phyloP scores from a whole-genome alignment of 202 grass and related monocot species.

The Panicum virgatum region DNA sequence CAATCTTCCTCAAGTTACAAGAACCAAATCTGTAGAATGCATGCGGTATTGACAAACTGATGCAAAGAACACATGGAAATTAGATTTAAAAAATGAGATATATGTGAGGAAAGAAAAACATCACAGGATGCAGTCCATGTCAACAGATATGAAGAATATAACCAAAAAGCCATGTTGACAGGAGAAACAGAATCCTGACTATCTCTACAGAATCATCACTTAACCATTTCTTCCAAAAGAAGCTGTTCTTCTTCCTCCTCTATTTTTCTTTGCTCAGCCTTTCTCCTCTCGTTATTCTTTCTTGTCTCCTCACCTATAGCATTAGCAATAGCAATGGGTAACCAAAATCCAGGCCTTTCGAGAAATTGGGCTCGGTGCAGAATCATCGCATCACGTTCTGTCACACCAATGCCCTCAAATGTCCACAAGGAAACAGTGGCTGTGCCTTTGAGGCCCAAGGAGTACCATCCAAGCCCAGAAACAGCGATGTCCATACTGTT shows the following conservation, averaged over 20 bases:
- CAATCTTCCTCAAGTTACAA: not conserved
- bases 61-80: slow-evolving; percentile 4
- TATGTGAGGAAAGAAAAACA: not conserved
- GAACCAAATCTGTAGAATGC: not conserved
- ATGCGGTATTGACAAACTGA: not conserved
- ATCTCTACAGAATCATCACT: slow-evolving; percentile 4
- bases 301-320: slow-evolving; percentile 73
- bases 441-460: slow-evolving; percentile 80
- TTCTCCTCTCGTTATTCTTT: slow-evolving; percentile 58
- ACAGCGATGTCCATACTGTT: slow-evolving; percentile 74
- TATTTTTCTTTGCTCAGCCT: slow-evolving; percentile 42
- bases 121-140: not conserved
- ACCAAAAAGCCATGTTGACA: not conserved
- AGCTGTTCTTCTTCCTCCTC: slow-evolving; percentile 32
- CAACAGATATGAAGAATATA: not conserved
- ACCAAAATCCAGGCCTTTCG: slow-evolving; percentile 77
- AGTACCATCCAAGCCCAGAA: slow-evolving; percentile 86
- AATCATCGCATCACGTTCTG: slow-evolving; percentile 76
- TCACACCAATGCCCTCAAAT: slow-evolving; percentile 72
- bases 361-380: slow-evolving; percentile 79
- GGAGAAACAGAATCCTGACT: not conserved
- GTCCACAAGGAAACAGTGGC: slow-evolving; percentile 74
- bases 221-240: slow-evolving; percentile 47
- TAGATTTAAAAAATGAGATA: not conserved
- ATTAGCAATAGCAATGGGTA: slow-evolving; percentile 81